Percentiles rank a stretch among this genome's conserved stretches.
phyloP scores from a whole-genome alignment of 108 stramenopile species.

The Seminavis robusta region DNA sequence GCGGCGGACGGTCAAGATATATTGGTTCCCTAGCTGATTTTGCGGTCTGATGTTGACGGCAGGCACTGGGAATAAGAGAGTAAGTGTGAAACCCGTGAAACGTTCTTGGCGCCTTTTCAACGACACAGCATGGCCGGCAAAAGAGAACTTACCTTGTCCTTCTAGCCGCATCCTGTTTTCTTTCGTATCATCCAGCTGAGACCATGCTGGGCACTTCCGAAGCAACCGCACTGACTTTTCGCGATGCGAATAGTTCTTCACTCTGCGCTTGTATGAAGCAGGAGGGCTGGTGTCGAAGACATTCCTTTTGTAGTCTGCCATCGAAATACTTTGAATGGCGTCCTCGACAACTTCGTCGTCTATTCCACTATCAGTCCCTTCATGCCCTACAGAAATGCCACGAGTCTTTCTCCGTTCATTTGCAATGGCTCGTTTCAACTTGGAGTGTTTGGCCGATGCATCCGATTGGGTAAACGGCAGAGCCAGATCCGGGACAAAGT shows the following conservation, averaged over 20 bases:
- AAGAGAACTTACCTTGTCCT: constrained; percentile 42
- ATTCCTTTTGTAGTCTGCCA: not conserved
- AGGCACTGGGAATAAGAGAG: not conserved
- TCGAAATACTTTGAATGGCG: constrained; percentile 56
- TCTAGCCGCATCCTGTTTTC: constrained; percentile 34
- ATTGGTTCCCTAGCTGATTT: constrained; percentile 1
- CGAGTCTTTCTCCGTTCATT: too few species aligned
- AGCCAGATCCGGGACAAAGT: constrained; percentile 8
- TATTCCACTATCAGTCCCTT: constrained; percentile 20
- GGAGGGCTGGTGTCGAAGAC: not conserved
- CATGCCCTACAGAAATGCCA: too few species aligned
- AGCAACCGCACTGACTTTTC: constrained; percentile 58
- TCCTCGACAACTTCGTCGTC: constrained; percentile 36
- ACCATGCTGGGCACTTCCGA: constrained; percentile 67
- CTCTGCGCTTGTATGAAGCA: not conserved
- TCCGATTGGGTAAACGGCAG: constrained; percentile 6
- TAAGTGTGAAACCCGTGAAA: not conserved
- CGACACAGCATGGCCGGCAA: not conserved
- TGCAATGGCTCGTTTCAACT: too few species aligned
- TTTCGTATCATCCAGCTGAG: constrained; percentile 47
- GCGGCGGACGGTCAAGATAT: constrained; percentile 43
- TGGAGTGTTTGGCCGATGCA: constrained; percentile 24
- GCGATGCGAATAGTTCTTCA: constrained; percentile 28
- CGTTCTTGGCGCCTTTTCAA: not conserved
- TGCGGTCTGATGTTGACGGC: constrained; percentile 3